A percentile compares a stretch with the other conserved stretches of the same genome.
These are phyloP conservation scores for Nissolia schottii DNA, from an alignment of 306 rosid species.

Conservation along the genomic window DNA sequence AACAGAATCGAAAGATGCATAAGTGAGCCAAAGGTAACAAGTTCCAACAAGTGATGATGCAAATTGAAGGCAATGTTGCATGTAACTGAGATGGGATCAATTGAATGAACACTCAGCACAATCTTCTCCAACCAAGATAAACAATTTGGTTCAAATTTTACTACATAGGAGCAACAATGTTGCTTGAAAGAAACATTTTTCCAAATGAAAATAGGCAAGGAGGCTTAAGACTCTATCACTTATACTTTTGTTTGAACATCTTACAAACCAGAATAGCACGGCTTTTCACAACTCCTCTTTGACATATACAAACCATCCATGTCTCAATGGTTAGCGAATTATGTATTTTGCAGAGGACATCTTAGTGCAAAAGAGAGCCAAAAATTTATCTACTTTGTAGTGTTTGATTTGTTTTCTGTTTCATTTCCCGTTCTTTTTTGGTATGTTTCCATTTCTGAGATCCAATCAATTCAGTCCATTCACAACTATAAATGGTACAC, in stretches of 20 bases:
- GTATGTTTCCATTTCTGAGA: neutral
- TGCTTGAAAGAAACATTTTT: neutral
- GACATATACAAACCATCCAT: neutral
- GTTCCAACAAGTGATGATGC: neutral
- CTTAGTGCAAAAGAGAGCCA: neutral
- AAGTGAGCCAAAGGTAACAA: neutral
- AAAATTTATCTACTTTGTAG: neutral
- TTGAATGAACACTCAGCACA: slow-evolving; percentile 4
- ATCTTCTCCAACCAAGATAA: neutral
- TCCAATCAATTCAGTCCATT: neutral
- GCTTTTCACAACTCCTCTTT: neutral
- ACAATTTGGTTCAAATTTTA: neutral
- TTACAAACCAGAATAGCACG: neutral
- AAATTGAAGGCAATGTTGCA: neutral
- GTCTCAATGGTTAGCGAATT: neutral
- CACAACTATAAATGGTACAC: neutral
- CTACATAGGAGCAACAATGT: neutral
- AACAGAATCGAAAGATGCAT: neutral
- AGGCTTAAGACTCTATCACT: neutral
- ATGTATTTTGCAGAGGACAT: neutral
- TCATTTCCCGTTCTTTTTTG: neutral
- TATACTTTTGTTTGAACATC: neutral
- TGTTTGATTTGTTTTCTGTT: neutral
- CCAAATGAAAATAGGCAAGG: neutral
- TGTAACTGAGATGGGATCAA: neutral